Percentiles rank a stretch among this genome's conserved stretches.
phyloP scores from a whole-genome alignment of 1,284 basidiomycete genomes.

The Vanrija sp. region DNA sequence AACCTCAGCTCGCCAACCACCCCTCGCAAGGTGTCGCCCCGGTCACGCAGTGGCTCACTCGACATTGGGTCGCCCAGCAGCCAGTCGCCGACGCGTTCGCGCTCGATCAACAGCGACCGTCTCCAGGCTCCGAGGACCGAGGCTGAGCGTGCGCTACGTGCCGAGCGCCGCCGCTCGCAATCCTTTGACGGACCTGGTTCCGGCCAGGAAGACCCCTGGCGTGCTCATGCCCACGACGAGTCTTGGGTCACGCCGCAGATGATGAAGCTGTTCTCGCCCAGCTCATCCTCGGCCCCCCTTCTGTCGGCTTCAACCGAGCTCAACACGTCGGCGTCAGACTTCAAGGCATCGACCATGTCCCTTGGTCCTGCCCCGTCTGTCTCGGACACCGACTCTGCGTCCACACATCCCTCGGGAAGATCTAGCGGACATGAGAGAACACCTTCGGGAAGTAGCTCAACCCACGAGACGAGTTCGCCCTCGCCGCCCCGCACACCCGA shows the following conservation, averaged over 20 bases:
- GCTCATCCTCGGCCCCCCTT: slow-evolving; percentile 24
- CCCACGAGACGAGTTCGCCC: slow-evolving; percentile 40
- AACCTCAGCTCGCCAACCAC: slow-evolving; percentile 31
- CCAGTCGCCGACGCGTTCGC: neutral
- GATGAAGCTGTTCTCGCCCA: slow-evolving; percentile 24
- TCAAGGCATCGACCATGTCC: neutral
- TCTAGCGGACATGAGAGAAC: slow-evolving; percentile 19
- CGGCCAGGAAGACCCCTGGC: slow-evolving; percentile 5
- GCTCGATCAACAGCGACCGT: slow-evolving; percentile 3
- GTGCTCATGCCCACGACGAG: slow-evolving; percentile 3
- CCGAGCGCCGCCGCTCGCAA: slow-evolving; percentile 13
- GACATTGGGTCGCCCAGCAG: neutral
- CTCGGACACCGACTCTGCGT: slow-evolving; percentile 8
- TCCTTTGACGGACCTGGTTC: slow-evolving; percentile 9
- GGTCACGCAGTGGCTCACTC: slow-evolving; percentile 3
- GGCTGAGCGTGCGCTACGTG: slow-evolving; percentile 3
- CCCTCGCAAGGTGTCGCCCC: slow-evolving; percentile 14
- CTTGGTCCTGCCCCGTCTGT: neutral
- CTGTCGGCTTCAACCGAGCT: slow-evolving; percentile 8
- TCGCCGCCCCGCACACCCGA: slow-evolving; percentile 41
- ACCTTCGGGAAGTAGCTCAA: slow-evolving; percentile 41
- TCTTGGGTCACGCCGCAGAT: slow-evolving; percentile 19
- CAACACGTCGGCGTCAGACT: neutral
- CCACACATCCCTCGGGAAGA: slow-evolving; percentile 13
- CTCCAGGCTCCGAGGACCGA: neutral